Evolutionary conservation across 129 eudicot genomes (phyloP).

Genomic region (Dittrichia graveolens): DNA sequence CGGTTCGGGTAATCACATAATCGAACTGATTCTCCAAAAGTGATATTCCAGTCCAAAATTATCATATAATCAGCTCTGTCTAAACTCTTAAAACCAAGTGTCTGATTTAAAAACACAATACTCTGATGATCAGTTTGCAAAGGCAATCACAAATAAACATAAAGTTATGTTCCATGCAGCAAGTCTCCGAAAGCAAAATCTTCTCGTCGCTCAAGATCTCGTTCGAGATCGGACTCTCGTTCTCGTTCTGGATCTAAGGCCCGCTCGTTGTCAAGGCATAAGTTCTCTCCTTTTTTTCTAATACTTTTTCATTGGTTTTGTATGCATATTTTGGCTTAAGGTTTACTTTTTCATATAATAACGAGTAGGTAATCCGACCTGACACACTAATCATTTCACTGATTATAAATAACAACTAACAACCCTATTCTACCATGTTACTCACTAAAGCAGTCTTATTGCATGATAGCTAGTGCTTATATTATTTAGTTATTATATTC

Average conservation of each 20-base stretch:
- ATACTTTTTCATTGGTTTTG: neutral
- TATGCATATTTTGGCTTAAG: neutral
- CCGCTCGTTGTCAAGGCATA: conserved; percentile 63
- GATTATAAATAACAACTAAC: neutral
- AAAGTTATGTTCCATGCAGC: conserved; percentile 40
- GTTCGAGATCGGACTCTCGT: conserved; percentile 65
- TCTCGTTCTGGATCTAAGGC: conserved; percentile 68
- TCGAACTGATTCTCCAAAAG: neutral
- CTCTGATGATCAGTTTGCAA: neutral
- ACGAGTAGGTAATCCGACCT: neutral
- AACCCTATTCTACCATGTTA: neutral
- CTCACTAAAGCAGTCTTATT: neutral
- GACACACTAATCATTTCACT: neutral
- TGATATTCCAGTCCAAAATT: neutral
- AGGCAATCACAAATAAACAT: neutral
- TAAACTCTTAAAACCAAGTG: neutral
- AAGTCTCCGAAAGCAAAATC: conserved; percentile 78
- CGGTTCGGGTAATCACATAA: neutral
- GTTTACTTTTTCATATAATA: neutral
- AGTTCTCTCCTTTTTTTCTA: neutral
- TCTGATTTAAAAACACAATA: neutral
- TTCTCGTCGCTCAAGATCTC: conserved; percentile 72
- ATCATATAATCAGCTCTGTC: neutral
- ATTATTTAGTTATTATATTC: conserved; percentile 1
- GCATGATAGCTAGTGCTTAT: neutral